phyloP scores from a whole-genome alignment of 2,329 filamentous ascomycete species.

The Penicillium sp. region DNA sequence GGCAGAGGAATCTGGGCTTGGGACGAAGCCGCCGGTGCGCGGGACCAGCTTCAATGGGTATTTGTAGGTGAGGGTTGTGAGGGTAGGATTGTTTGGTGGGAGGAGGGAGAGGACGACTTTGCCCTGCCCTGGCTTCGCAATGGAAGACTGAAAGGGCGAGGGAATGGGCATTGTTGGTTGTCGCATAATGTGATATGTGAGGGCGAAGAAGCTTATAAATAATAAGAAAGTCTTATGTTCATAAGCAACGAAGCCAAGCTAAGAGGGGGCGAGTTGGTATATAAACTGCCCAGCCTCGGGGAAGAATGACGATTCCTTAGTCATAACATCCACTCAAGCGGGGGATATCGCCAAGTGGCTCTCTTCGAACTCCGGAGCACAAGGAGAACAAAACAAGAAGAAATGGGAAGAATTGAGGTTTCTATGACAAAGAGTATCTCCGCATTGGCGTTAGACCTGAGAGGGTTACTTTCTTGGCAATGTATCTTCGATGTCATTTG shows the following conservation, averaged over 20 bases:
- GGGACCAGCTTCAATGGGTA: slow-evolving; percentile 94
- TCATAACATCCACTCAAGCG: slow-evolving; percentile 14
- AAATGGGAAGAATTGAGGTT: neutral
- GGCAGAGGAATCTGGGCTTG: slow-evolving; percentile 37
- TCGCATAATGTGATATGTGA: slow-evolving; percentile 13
- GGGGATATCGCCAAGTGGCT: slow-evolving; percentile 14
- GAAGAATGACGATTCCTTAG: slow-evolving; percentile 12
- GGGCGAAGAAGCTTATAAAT: neutral
- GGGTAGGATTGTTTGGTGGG: slow-evolving; percentile 67
- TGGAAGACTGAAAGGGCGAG: slow-evolving; percentile 75
- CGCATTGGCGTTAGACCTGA: neutral
- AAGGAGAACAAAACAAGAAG: neutral
- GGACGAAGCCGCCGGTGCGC: slow-evolving; percentile 65
- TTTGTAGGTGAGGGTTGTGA: slow-evolving; percentile 77
- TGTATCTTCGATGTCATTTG: slow-evolving; percentile 9
- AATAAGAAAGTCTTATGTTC: neutral
- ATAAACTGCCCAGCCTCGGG: neutral
- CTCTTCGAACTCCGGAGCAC: neutral
- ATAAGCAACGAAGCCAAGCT: neutral
- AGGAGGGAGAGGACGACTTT: slow-evolving; percentile 70
- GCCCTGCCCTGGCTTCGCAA: slow-evolving; percentile 74
- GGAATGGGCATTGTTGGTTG: slow-evolving; percentile 36
- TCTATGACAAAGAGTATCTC: slow-evolving; percentile 12
- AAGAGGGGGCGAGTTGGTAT: slow-evolving; percentile 1
- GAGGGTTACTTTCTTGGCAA: slow-evolving; percentile 9